Evolutionary conservation across 106 monocot genomes (phyloP), one percentile per base, ranked within the genome.

Genomic region (Vanilla planifolia): DNA sequence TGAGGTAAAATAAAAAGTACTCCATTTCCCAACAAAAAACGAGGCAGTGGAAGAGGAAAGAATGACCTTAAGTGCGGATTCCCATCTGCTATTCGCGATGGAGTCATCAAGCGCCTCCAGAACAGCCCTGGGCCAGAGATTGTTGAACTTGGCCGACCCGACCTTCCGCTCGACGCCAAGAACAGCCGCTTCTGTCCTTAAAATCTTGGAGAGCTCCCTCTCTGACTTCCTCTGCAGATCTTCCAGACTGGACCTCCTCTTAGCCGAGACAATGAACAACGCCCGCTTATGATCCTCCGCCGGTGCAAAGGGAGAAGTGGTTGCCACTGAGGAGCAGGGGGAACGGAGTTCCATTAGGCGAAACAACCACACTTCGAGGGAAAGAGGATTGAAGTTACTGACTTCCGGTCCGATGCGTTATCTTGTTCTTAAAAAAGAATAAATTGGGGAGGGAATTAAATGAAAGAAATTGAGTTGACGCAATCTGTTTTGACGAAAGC

Each of bases 61-160:
- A 8, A 28, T 26, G n/a, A 85, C 89, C 89, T 86, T 67, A 14
- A 95, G 90, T 28, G 95, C 95, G 8, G 90, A 74, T 26, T 95
- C 80, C 86, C 86, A 90, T 13, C 68, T 70, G 30, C 65, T 48
- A 20, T 19, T 27, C 29, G 76, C 29, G 22, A 95, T 74, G 57
- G 95, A 73, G 25, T 76, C 75, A 43, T 95, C 95, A 60, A 95
- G 70, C 5, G 95, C 83, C 69, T 81, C 83, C 30, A 95, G 71
- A 35, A 95, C 86, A 8, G 95, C 77, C 22, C 76, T 74, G 39
- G 90, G 90, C 90, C 85, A 90, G 41, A 70, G 69, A 27, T 60
- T 59, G 36, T 17, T 48, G 25, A 37, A 43, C 60, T 69, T 69
- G 33, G 69, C 59, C 24, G 60, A 69, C 17, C 59, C 44, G 5